Evolutionary conservation across 2,329 filamentous ascomycete species (phyloP).

Genomic region (Ambrosiella xylebori): DNA sequence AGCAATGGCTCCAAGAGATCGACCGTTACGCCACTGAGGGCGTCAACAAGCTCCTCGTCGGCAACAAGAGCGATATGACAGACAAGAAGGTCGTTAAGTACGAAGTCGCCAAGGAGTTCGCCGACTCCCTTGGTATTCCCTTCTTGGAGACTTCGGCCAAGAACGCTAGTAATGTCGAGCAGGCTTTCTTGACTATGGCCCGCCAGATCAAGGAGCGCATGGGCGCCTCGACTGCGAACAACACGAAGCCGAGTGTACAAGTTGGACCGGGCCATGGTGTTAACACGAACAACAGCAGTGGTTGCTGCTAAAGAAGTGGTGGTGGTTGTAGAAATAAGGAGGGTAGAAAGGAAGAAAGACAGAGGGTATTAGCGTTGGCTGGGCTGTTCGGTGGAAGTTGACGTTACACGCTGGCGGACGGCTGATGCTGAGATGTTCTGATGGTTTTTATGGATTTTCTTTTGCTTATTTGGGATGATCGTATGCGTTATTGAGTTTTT

Average conservation of each 20-base stretch:
- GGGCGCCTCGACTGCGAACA: constrained; percentile 87
- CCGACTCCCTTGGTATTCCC: constrained; percentile 93
- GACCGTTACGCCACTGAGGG: constrained; percentile 98
- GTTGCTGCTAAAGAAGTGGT: constrained; percentile 60
- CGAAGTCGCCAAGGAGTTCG: constrained; percentile 98
- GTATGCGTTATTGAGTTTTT: background rate
- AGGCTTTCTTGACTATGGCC: constrained; percentile 99
- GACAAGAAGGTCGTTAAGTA: constrained; percentile 99
- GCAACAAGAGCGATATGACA: constrained; percentile 99
- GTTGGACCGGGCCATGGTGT: constrained; percentile 91
- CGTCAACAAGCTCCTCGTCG: constrained; percentile 97
- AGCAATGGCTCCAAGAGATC: constrained; percentile 99
- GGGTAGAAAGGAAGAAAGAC: background rate
- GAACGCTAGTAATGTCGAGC: constrained; percentile 98
- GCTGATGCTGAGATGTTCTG: background rate
- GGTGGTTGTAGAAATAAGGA: background rate
- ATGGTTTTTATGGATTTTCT: background rate
- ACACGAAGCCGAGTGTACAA: constrained; percentile 96
- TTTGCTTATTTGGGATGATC: background rate
- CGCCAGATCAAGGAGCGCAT: constrained; percentile 99
- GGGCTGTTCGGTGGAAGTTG: background rate
- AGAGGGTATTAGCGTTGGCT: background rate
- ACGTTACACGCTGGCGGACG: background rate
- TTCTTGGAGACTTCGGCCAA: constrained; percentile 99
- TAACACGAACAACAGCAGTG: constrained; percentile 65